Base-by-base conservation (phyloP, 495 filamentous ascomycete species). In the Penicillium taxi region DNA sequence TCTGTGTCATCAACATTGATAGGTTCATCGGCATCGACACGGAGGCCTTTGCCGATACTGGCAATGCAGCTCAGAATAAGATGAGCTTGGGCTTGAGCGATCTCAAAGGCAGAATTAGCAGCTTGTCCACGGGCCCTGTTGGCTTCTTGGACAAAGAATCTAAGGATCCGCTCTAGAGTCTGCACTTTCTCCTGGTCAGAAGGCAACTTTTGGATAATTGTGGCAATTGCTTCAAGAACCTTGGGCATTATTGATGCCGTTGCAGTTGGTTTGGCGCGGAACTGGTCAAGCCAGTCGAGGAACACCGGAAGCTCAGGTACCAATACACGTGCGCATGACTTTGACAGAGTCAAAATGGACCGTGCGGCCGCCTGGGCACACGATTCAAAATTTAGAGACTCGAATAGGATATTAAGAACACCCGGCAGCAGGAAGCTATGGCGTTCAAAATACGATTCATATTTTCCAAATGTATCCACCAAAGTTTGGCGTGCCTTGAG, bases 341-440 rank as follows among this genome's bases (percentile, higher is more conserved):
- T 84, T 52, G 87, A 94, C 6, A 95, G 74, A 3, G 75, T 75
- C 11, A 72, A 66, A 32, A 98, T 94, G 1, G 88, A 86, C 32
- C 75, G 75, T 3, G 89, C 88, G n/a, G 88, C 84, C 26, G 74
- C 64, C 12, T 69, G 64, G 9, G 82, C 80, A 29, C 93, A 73
- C 9, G 72, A 60, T 6, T 74, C 70, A 17, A 80, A 77, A 14
- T 75, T 72, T 21, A 94, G 65, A 2, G 84, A 82, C 26, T 70
- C 70, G 50, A 96, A 94, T 3, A 96, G 70, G 34, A 94, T 81
- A 39, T 81, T 87, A 19, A 98, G 64, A 2, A 84, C 81, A 38
- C 75, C 59, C 1, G 86, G 81, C 6, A 98, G 72, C 44, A 78
- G 70, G 38, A 80, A 67, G 13, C 76, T 66, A 49, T 86, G 74